A percentile compares a stretch with the other conserved stretches of the same genome.
Evolutionary conservation across 2,329 filamentous ascomycete species (phyloP).

Genomic region (Colletotrichum sp.): DNA sequence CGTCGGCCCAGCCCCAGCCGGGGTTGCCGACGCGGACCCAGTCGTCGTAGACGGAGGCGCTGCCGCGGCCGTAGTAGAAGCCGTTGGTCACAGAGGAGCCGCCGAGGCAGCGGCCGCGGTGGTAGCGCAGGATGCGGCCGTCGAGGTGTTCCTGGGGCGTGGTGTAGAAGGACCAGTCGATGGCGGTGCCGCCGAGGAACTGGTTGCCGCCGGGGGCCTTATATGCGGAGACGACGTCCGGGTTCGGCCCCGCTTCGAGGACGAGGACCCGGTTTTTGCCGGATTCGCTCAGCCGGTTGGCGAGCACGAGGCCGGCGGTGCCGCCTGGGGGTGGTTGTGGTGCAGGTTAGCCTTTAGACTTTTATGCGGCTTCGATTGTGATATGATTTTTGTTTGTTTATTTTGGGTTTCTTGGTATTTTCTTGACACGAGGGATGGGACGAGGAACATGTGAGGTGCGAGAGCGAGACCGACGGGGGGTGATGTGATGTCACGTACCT

Average conservation of each 20-base stretch:
- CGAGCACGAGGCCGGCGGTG: conserved; percentile 28
- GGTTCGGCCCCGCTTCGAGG: conserved; percentile 26
- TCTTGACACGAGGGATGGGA: neutral
- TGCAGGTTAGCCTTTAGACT: neutral
- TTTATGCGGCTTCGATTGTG: neutral
- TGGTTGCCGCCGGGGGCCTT: conserved; percentile 27
- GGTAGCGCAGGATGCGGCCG: conserved; percentile 34
- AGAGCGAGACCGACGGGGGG: neutral
- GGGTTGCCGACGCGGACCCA: conserved; percentile 34
- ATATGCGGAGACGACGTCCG: conserved; percentile 25
- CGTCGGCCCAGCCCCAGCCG: conserved; percentile 33
- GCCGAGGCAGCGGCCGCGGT: conserved; percentile 32
- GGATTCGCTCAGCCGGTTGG: conserved; percentile 26
- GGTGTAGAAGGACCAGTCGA: conserved; percentile 28
- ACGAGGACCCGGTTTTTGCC: conserved; percentile 27
- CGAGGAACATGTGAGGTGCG: neutral
- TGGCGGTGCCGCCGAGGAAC: conserved; percentile 25
- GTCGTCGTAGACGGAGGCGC: conserved; percentile 31
- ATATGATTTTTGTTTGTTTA: neutral
- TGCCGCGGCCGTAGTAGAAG: conserved; percentile 33
- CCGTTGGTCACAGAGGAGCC: conserved; percentile 35
- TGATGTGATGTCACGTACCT: conserved; percentile 1
- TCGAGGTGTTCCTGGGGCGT: conserved; percentile 24
- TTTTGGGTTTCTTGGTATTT: neutral
- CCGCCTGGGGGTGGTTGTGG: conserved; percentile 13